Evolutionary conservation across 2,329 filamentous ascomycete genomes (phyloP).

Genomic region (Neonectria ditissima): DNA sequence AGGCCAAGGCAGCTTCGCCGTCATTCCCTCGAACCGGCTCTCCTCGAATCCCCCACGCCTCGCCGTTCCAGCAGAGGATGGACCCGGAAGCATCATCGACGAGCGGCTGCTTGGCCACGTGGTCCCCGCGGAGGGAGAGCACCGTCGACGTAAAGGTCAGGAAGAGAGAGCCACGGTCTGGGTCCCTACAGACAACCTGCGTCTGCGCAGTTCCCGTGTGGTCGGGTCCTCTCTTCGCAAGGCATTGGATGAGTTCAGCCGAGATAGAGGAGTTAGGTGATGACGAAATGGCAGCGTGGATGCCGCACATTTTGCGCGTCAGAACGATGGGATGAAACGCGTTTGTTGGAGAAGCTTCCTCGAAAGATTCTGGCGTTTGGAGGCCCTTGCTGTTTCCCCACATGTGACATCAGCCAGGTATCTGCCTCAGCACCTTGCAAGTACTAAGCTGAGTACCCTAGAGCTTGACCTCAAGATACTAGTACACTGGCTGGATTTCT

Average conservation of each 20-base stretch:
- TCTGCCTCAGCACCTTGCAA: background rate
- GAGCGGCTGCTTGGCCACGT: slow-evolving; percentile 80
- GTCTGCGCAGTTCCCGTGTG: slow-evolving; percentile 60
- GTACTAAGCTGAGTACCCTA: slow-evolving; percentile 7
- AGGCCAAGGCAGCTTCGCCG: slow-evolving; percentile 74
- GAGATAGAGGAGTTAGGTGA: slow-evolving; percentile 45
- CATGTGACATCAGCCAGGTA: background rate
- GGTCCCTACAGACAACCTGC: slow-evolving; percentile 42
- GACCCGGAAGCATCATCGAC: slow-evolving; percentile 67
- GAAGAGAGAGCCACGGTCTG: slow-evolving; percentile 48
- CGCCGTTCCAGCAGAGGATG: slow-evolving; percentile 95
- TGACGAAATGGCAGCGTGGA: slow-evolving; percentile 63
- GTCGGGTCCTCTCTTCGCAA: slow-evolving; percentile 71
- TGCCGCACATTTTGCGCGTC: slow-evolving; percentile 68
- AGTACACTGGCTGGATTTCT: too few species aligned
- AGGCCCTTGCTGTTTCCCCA: slow-evolving; percentile 7
- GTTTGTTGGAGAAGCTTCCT: slow-evolving; percentile 24
- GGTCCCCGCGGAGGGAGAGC: slow-evolving; percentile 84
- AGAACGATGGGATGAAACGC: slow-evolving; percentile 16
- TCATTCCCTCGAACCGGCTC: slow-evolving; percentile 79
- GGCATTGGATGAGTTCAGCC: slow-evolving; percentile 55
- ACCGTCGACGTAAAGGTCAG: slow-evolving; percentile 85
- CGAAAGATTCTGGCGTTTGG: slow-evolving; percentile 18
- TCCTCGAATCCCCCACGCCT: slow-evolving; percentile 83
- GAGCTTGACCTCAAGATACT: background rate